A percentile compares a stretch with the other conserved stretches of the same genome.
These are phyloP conservation scores for Lolium multiflorum DNA, from an alignment of 176 grass and related monocot species.

Conservation along the genomic window DNA sequence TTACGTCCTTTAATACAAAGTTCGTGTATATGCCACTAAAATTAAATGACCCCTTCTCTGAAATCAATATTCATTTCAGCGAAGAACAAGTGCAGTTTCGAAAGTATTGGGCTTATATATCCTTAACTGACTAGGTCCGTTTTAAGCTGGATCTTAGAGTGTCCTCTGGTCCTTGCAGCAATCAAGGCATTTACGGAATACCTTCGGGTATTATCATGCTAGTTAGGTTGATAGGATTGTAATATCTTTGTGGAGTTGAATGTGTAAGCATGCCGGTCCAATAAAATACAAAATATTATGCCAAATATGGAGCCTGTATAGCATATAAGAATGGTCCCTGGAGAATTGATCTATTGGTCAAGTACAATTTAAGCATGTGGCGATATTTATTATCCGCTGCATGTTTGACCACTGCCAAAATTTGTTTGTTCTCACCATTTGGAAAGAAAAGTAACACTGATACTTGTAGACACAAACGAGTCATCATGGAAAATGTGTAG, in stretches of 20 bases:
- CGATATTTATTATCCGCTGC: neutral
- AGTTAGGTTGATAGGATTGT: conserved; percentile 27
- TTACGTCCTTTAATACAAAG: neutral
- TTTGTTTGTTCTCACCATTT: neutral
- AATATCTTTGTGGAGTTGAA: neutral
- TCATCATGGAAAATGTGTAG: neutral
- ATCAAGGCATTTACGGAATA: neutral
- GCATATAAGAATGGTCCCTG: neutral
- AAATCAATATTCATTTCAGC: neutral
- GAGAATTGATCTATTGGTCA: neutral
- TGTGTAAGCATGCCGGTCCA: neutral
- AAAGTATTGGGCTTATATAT: neutral
- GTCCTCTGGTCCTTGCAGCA: neutral
- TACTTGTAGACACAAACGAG: neutral
- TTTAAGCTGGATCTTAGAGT: neutral
- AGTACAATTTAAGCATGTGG: neutral
- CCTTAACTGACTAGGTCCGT: neutral
- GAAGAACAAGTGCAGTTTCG: conserved; percentile 10
- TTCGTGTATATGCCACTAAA: neutral
- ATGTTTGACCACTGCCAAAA: neutral
- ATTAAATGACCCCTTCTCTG: neutral
- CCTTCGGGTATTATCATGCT: neutral
- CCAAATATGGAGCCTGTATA: neutral
- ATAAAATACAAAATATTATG: neutral
- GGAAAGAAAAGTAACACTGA: neutral